Conservation (phyloP, 2,329 filamentous ascomycete genomes). For the Thielaviopsis punctulata region DNA sequence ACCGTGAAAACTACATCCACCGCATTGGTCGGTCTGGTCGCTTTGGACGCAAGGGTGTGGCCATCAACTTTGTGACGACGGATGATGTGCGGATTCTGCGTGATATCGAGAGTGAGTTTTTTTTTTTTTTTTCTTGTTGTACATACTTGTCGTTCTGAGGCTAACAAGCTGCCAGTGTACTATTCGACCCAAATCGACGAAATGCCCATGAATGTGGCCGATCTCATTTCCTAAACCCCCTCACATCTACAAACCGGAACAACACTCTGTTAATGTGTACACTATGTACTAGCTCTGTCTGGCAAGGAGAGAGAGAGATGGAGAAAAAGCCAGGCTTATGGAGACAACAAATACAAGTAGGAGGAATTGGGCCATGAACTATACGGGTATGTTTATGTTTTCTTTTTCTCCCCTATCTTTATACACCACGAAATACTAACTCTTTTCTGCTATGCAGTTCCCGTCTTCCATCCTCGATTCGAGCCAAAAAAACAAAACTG, state of each 20-base stretch:
- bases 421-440: background rate
- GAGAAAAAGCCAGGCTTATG: too few species aligned
- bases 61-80: conserved; percentile 98
- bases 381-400: conserved; percentile 2
- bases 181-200: conserved; percentile 96
- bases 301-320: too few species aligned
- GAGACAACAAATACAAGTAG: conserved; percentile 11
- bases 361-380: conserved; percentile 12
- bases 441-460: background rate
- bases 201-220: conserved; percentile 91
- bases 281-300: conserved; percentile 7
- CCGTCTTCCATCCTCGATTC: background rate
- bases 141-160: conserved; percentile 6
- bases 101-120: conserved; percentile 71
- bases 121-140: background rate
- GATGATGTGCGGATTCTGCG: conserved; percentile 94
- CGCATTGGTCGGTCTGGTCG: conserved; percentile 89
- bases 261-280: too few species aligned
- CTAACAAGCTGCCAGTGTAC: conserved; percentile 46
- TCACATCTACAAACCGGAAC: background rate
- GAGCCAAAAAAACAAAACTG: too few species aligned
- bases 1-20: conserved; percentile 99
- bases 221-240: conserved; percentile 31
- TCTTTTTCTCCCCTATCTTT: background rate
- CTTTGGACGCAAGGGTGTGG: conserved; percentile 95